A percentile compares a stretch with the other conserved stretches of the same genome.
These are phyloP conservation scores for Pseudogymnoascus sp. DNA, from an alignment of 2,329 filamentous ascomycete species.

Conservation along the genomic window DNA sequence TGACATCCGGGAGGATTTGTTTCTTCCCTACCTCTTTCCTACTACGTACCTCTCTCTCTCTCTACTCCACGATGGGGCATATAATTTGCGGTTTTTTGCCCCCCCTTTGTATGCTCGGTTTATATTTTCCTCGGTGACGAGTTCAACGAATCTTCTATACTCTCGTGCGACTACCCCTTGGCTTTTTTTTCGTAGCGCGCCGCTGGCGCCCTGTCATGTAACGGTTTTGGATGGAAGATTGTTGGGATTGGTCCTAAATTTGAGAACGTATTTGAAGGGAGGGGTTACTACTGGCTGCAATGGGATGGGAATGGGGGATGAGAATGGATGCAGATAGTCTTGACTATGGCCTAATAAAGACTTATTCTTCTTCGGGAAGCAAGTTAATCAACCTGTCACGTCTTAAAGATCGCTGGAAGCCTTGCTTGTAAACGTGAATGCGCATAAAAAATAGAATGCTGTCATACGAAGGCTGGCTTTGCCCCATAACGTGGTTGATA, in stretches of 20 bases:
- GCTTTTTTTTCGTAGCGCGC: slow-evolving; percentile 13
- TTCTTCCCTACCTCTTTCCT: background rate
- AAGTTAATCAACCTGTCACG: background rate
- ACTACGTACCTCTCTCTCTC: background rate
- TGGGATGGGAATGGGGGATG: background rate
- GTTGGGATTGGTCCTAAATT: background rate
- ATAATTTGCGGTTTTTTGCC: background rate
- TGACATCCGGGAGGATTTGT: background rate
- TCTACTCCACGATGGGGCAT: background rate
- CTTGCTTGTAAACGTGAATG: background rate
- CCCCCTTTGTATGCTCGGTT: slow-evolving; percentile 11
- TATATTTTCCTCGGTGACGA: slow-evolving; percentile 16
- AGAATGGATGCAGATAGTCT: background rate
- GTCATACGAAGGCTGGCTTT: too few relatives aligned
- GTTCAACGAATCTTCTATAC: slow-evolving; percentile 16
- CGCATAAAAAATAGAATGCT: background rate
- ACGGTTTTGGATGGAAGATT: slow-evolving; percentile 3
- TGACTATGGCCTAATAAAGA: background rate
- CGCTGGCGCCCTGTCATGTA: slow-evolving; percentile 9
- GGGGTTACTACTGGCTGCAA: background rate
- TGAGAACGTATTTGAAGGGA: background rate
- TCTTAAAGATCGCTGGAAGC: background rate
- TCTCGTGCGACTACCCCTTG: slow-evolving; percentile 18
- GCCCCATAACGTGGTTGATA: background rate
- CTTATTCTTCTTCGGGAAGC: background rate